Conservation (phyloP, 192 early-diverging fungal species). For the Lunasporangiospora selenospora region DNA sequence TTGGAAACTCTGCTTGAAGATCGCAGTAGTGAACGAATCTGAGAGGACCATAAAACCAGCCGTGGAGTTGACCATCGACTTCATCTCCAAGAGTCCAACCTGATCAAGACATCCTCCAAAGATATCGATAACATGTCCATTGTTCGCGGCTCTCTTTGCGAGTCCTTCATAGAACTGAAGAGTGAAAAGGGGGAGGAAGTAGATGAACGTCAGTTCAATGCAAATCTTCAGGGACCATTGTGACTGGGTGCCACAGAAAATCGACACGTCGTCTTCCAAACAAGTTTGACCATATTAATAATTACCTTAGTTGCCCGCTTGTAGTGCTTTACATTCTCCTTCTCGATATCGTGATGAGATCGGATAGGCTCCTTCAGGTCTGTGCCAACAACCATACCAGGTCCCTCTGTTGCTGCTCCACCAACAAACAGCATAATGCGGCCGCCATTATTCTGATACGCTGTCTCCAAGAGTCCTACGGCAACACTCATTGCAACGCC, state of each 20-base stretch:
- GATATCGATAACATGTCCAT: constrained; percentile 94
- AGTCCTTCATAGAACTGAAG: constrained; percentile 88
- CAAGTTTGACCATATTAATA: too few relatives aligned
- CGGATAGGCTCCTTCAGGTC: constrained; percentile 95
- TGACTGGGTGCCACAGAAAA: background rate
- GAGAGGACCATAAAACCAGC: constrained; percentile 95
- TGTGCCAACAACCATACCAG: constrained; percentile 91
- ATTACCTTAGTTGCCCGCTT: constrained; percentile 89
- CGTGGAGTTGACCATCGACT: constrained; percentile 84
- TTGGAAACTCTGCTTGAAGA: constrained; percentile 99
- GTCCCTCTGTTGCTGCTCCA: constrained; percentile 93
- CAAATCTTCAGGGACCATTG: too few relatives aligned
- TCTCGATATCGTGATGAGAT: constrained; percentile 98
- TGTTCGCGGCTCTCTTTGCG: constrained; percentile 84
- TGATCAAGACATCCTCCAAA: constrained; percentile 99
- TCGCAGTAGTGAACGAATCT: constrained; percentile 93
- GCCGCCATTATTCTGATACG: constrained; percentile 91
- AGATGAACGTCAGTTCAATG: background rate
- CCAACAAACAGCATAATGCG: constrained; percentile 94
- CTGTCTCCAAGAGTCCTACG: constrained; percentile 88
- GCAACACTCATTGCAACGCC: constrained; percentile 95
- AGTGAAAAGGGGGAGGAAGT: background rate
- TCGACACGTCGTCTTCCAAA: too few relatives aligned
- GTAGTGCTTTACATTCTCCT: constrained; percentile 90
- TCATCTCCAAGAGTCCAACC: constrained; percentile 97